Percentiles rank a stretch among this genome's conserved stretches.
Evolutionary conservation across 495 filamentous ascomycete genomes (phyloP).

Genomic region (Aspergillus homomorphus): DNA sequence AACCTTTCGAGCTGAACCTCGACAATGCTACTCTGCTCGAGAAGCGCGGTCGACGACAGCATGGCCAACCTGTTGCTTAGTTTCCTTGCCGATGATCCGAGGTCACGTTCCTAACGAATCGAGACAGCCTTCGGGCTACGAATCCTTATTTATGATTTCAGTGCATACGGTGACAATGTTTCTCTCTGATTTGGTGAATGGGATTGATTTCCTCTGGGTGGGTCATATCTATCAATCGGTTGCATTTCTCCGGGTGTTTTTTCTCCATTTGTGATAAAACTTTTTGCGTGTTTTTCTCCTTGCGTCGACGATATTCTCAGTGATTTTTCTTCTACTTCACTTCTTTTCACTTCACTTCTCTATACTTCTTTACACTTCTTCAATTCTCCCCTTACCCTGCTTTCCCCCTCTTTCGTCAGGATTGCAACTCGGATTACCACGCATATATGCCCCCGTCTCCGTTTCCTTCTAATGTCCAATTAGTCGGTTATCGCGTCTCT

Average conservation of each 20-base stretch:
- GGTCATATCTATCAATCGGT: not conserved
- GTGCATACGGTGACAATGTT: slow-evolving; percentile 6
- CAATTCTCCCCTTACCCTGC: not conserved
- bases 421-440: slow-evolving; percentile 14
- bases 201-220: not conserved
- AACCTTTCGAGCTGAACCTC: slow-evolving; percentile 84
- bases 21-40: slow-evolving; percentile 87
- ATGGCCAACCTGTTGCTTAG: slow-evolving; percentile 33
- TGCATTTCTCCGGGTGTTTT: slow-evolving; percentile 8
- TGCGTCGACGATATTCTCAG: slow-evolving; percentile 11
- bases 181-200: not conserved
- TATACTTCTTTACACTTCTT: not conserved
- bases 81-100: slow-evolving; percentile 5
- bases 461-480: slow-evolving; percentile 9
- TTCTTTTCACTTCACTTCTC: not conserved
- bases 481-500: not conserved
- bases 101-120: slow-evolving; percentile 6
- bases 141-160: slow-evolving; percentile 4
- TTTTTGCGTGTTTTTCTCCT: not conserved
- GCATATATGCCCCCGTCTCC: slow-evolving; percentile 15
- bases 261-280: not conserved
- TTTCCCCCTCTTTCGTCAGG: slow-evolving; percentile 14
- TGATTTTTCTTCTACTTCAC: slow-evolving; percentile 6
- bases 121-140: slow-evolving; percentile 12
- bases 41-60: slow-evolving; percentile 54